These are phyloP conservation scores for Hebeloma cylindrosporum DNA, from an alignment of 768 basidiomycete species.

Conservation along the genomic window DNA sequence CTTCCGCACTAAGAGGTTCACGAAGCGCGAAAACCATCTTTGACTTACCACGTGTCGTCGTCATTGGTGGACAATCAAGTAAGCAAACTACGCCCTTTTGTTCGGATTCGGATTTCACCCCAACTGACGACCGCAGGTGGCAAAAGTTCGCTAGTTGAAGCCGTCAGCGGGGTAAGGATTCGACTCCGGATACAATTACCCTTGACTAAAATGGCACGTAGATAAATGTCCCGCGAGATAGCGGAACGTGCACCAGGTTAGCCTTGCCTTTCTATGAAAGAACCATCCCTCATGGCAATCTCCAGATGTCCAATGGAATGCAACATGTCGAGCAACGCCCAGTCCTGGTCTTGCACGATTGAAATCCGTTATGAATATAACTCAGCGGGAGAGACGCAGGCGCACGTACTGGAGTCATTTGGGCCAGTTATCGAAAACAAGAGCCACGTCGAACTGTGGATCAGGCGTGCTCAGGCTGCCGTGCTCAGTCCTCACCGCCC, in stretches of 20 bases:
- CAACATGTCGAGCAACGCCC: conserved; percentile 40
- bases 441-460: conserved; percentile 45
- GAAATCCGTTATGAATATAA: conserved; percentile 28
- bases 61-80: conserved; percentile 2
- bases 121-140: too few species aligned
- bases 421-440: conserved; percentile 42
- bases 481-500: conserved; percentile 46
- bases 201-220: conserved; percentile 19
- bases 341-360: conserved; percentile 47
- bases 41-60: conserved; percentile 1
- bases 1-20: background rate
- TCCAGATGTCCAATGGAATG: conserved; percentile 54
- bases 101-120: too few species aligned
- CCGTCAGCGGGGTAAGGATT: conserved; percentile 49
- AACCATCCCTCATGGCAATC: background rate
- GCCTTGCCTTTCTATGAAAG: too few species aligned
- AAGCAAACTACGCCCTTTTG: too few species aligned
- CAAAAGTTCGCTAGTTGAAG: conserved; percentile 61
- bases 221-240: conserved; percentile 63
- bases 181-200: background rate
- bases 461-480: conserved; percentile 61
- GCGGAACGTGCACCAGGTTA: conserved; percentile 59
- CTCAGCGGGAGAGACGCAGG: conserved; percentile 23
- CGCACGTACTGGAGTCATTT: conserved; percentile 31
- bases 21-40: background rate